Evolutionary conservation across 192 early-diverging fungal species (phyloP), one percentile per base, ranked within the genome.

Genomic region (Coemansia sp.): DNA sequence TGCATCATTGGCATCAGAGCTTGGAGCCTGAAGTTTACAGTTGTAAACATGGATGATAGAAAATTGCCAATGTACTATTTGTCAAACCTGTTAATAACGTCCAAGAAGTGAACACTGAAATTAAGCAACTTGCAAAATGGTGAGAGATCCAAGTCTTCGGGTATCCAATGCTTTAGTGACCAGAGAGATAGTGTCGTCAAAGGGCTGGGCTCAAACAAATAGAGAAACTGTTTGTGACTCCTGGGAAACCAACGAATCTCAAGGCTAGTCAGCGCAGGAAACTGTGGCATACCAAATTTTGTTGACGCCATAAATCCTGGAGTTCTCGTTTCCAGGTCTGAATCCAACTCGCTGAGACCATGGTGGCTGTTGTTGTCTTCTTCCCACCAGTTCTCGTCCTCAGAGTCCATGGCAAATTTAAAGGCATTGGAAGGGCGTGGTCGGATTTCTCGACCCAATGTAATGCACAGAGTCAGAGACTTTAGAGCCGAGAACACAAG

Each of bases 181-280:
- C 59, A 68, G 10, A 75, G 23, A 17, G 62, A 35, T n/a, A 75
- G 68, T 1, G 40, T 19, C 9, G 14, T 5, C 8, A 70, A 2
- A 3, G 63, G 67, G 60, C 73, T 55, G 38, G 37, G 4, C 4
- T 35, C 43, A 66, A 75, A 75, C 37, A 69, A 57, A 0, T 39
- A 5, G 11, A 75, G 30, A 3, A 75, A 39, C 4, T 1, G 44
- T n/a, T 16, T 30, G 16, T 52, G 7, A 33, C 57, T 11, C 4
- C 67, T 63, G 3, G 67, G 16, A 43, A 69, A 66, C 67, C 73
- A 59, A 1, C 68, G 33, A 14, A 75, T 21, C 2, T 53, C 67
- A 10, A 75, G 63, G 26, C 38, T 53, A 7, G 9, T 37, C 55
- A 75, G 58, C 1, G 26, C 46, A 2, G 73, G 67, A n/a, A 75